Conservation (phyloP, 306 rosid species). For the Mimosa pudica region DNA sequence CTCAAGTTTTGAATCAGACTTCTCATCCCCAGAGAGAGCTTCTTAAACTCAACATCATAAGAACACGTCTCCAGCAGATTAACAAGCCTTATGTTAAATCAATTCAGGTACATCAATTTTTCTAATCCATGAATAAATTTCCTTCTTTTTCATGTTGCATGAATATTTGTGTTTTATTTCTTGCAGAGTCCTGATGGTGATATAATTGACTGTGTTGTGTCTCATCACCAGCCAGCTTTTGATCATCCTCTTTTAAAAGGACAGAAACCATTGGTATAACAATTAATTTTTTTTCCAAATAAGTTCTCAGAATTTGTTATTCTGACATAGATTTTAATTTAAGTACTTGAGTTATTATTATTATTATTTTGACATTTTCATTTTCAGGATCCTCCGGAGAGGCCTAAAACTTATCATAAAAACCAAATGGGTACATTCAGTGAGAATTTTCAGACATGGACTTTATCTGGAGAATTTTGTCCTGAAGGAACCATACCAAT, state of each 20-base stretch:
- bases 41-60: slow-evolving; percentile 46
- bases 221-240: slow-evolving; percentile 80
- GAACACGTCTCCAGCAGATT: slow-evolving; percentile 55
- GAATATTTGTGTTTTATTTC: slow-evolving; percentile 18
- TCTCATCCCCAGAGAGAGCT: slow-evolving; percentile 53
- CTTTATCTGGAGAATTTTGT: slow-evolving; percentile 66
- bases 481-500: slow-evolving; percentile 83
- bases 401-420: slow-evolving; percentile 53
- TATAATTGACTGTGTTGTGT: slow-evolving; percentile 69
- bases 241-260: slow-evolving; percentile 78
- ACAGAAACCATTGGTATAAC: slow-evolving; percentile 69
- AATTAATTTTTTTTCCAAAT: neutral
- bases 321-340: neutral
- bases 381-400: slow-evolving; percentile 71
- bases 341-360: neutral
- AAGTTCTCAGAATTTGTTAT: neutral
- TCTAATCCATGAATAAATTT: neutral
- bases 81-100: slow-evolving; percentile 74
- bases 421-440: slow-evolving; percentile 24
- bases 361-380: neutral
- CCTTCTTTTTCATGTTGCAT: neutral
- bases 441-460: slow-evolving; percentile 74
- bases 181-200: slow-evolving; percentile 88
- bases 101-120: slow-evolving; percentile 51
- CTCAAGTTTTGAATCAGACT: slow-evolving; percentile 50